Percentiles rank a stretch among this genome's conserved stretches.
These are phyloP conservation scores for Dimocarpus longan DNA, from an alignment of 345 rosid genomes.

Conservation along the genomic window DNA sequence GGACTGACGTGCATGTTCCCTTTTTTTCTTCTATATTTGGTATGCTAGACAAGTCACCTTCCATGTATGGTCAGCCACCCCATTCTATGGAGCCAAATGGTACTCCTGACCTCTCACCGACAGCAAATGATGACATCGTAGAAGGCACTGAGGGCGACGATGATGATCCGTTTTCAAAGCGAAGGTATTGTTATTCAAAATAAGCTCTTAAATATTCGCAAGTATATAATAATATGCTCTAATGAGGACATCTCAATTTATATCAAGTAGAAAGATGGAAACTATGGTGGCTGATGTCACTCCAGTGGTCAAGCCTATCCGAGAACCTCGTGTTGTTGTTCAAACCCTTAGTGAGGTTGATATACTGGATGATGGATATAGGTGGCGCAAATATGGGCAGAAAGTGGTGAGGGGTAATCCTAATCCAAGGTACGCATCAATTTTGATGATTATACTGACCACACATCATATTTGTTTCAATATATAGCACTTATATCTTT, in stretches of 20 bases:
- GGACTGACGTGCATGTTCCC: conserved; percentile 23
- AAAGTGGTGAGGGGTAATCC: conserved; percentile 98
- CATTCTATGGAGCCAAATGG: conserved; percentile 50
- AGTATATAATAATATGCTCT: conserved; percentile 16
- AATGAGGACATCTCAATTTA: conserved; percentile 23
- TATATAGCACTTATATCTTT: background rate
- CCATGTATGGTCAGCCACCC: conserved; percentile 50
- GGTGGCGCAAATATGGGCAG: conserved; percentile 99
- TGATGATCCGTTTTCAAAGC: conserved; percentile 76
- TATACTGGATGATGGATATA: conserved; percentile 94
- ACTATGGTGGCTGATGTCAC: conserved; percentile 65
- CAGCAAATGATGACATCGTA: conserved; percentile 56
- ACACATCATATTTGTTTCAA: conserved; percentile 7
- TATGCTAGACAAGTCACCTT: conserved; percentile 61
- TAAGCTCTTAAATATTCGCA: conserved; percentile 12
- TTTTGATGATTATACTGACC: conserved; percentile 15
- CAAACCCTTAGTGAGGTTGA: conserved; percentile 98
- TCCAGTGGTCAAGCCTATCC: conserved; percentile 92
- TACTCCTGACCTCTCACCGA: conserved; percentile 54
- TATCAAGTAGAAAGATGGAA: conserved; percentile 76
- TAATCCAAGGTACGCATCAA: conserved; percentile 75
- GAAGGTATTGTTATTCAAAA: conserved; percentile 59
- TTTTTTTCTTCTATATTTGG: conserved; percentile 17
- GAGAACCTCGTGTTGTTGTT: conserved; percentile 98
- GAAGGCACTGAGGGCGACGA: conserved; percentile 74